Evolutionary conservation across 1,284 basidiomycete species (phyloP), one percentile per base, ranked within the genome.

Genomic region (Sanghuangporus sanghuang): DNA sequence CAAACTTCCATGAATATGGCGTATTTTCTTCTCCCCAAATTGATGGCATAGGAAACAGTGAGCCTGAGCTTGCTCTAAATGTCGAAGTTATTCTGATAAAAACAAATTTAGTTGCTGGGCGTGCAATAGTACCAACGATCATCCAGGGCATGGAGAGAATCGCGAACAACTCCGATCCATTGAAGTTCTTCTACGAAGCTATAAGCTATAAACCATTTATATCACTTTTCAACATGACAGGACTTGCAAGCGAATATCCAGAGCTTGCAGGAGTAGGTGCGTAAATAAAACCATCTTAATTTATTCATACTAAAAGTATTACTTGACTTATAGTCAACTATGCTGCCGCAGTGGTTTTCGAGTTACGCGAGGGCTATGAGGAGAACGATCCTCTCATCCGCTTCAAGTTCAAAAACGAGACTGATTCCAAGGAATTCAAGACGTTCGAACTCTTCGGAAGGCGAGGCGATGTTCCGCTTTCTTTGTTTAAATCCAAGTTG

Each of bases 361-460:
- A 83, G 67, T 65, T 83, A 32, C 73, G 71, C 64, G 67, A 70
- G 68, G 44, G 70, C 60, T 59, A 72, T 58, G 61, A 68, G 7
- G 46, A 69, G 27, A 40, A 61, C 35, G 70, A 68, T 57, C 63
- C 71, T 79, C 77, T 85, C 70, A 75, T 79, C 57, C 81, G 80
- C 66, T 82, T 89, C 72, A 77, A 79, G 67, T 86, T 91, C 77
- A 79, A 91, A 68, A 84, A 84, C 67, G 80, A 77, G 6, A 79
- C 83, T 0, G 69, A 74, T 42, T 12, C 40, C 55, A 74, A 77
- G 63, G 68, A 70, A n/a, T 73, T 71, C 69, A 65, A 58, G 62
- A 59, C 71, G 53, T 72, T 73, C 67, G 66, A 59, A 59, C 67
- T 77, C 64, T 59, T 72, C 42, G 73, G 69, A 39, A 69, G 64